A percentile compares a stretch with the other conserved stretches of the same genome.
Conservation (phyloP, 352 stramenopile species). For the Pythium myriotylum region DNA sequence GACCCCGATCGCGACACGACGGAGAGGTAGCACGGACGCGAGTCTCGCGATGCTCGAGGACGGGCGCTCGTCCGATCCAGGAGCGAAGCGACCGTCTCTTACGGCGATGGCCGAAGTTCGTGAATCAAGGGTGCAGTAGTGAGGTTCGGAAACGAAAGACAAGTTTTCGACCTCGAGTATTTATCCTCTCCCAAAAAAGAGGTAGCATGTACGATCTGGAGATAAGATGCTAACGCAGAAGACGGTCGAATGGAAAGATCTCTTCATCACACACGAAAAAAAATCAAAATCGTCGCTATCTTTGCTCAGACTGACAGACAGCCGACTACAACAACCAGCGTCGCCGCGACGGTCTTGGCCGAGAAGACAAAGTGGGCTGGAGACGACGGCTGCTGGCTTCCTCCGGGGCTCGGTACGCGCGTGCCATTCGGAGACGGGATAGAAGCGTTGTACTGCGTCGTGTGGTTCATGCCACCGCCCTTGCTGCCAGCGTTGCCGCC, state of each 20-base stretch:
- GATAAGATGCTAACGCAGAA: neutral
- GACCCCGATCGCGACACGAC: slow-evolving; percentile 15
- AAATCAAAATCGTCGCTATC: neutral
- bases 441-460: slow-evolving; percentile 14
- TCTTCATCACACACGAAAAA: neutral
- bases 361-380: slow-evolving; percentile 4
- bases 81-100: neutral
- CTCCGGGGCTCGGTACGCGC: slow-evolving; percentile 3
- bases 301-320: slow-evolving; percentile 13
- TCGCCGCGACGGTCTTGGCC: slow-evolving; percentile 12
- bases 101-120: slow-evolving; percentile 14
- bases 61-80: slow-evolving; percentile 13
- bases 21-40: slow-evolving; percentile 25
- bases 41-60: slow-evolving; percentile 31
- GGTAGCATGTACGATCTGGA: neutral
- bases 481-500: slow-evolving; percentile 1
- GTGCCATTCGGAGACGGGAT: slow-evolving; percentile 22
- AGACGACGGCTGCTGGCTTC: neutral
- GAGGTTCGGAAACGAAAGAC: neutral
- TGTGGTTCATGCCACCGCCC: slow-evolving; percentile 16
- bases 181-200: slow-evolving; percentile 18
- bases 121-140: slow-evolving; percentile 9
- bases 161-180: slow-evolving; percentile 9
- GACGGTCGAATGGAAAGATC: neutral
- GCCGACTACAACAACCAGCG: slow-evolving; percentile 5